Base-by-base conservation (phyloP, 108 stramenopile species). In the Epithemia pelagica region DNA sequence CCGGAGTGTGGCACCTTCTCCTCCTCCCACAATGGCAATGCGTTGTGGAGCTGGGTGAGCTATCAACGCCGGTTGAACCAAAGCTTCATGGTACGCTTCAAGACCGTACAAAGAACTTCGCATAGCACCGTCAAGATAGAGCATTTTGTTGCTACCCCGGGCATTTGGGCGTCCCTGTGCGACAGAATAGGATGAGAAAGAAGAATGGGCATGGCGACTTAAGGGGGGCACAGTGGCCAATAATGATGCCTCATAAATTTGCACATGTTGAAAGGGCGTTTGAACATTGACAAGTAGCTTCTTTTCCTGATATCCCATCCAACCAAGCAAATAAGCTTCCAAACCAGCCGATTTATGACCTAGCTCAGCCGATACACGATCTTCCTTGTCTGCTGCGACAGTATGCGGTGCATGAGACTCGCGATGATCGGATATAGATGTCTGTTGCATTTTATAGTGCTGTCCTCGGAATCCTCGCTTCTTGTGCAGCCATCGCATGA, bases 51-150 rank as follows among this genome's bases (percentile, higher is more conserved):
- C 70, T 0, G 73, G 32, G 74, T 96, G 95, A 10, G 89, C 68
- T 54, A 98, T 71, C 86, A 98, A 82, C 1, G 89, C 91, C 20
- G 97, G 97, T 74, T 98, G 97, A 2, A 98, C 96, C 32, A 96
- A 74, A 19, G 79, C 62, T 74, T 98, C 97, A 71, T 98, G 97
- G 67, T 96, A 96, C 24, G 92, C 75, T 59, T 77, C 79, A 66
- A 96, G 93, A 20, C 78, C 82, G 28, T 70, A 69, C 24, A 68
- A 54, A 1, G 75, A 74, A 23, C 83, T 83, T 65, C 88, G 88
- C 31, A 86, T 61, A 3, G 88, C 77, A 27, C 85, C 85, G 57
- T 89, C 85, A 23, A 94, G 56, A 61, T 89, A 89, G 29, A 92
- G 54, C 0, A 79, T 52, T 7, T 82, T 82, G 69, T 89, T 74